Evolutionary conservation across 2,329 filamentous ascomycete species (phyloP).

Genomic region (Aspergillus brunneoviolaceus): DNA sequence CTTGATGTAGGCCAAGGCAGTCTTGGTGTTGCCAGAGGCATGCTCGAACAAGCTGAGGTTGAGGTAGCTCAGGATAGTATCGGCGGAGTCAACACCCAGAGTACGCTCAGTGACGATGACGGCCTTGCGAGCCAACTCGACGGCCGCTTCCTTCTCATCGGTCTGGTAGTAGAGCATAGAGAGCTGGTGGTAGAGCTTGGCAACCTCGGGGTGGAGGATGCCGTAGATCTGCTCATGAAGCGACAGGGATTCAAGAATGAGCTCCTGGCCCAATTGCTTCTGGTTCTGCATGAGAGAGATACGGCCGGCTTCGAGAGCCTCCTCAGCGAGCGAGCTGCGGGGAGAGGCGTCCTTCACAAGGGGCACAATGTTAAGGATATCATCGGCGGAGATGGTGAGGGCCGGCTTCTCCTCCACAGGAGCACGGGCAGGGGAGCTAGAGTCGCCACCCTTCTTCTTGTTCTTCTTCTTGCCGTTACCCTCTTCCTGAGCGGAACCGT

Average conservation of each 20-base stretch:
- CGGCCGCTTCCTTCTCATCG: slow-evolving; percentile 94
- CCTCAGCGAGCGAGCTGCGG: slow-evolving; percentile 86
- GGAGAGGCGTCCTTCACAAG: slow-evolving; percentile 92
- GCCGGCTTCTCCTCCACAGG: slow-evolving; percentile 47
- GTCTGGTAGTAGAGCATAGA: slow-evolving; percentile 96
- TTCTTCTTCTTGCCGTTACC: slow-evolving; percentile 55
- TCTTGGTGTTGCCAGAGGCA: slow-evolving; percentile 83
- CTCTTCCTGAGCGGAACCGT: slow-evolving; percentile 37
- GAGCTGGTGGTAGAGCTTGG: slow-evolving; percentile 88
- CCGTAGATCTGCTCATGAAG: slow-evolving; percentile 98
- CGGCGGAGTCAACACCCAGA: slow-evolving; percentile 85
- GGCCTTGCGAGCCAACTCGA: slow-evolving; percentile 93
- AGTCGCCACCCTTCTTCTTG: slow-evolving; percentile 57
- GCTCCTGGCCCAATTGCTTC: slow-evolving; percentile 91
- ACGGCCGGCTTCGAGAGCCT: slow-evolving; percentile 90
- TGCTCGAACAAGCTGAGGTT: slow-evolving; percentile 95
- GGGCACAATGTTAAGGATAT: slow-evolving; percentile 90
- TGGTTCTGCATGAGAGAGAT: slow-evolving; percentile 96
- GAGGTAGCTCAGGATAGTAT: slow-evolving; percentile 92
- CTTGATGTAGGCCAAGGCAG: slow-evolving; percentile 82
- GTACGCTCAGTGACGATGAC: slow-evolving; percentile 95
- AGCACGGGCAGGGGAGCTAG: slow-evolving; percentile 47
- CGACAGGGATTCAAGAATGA: slow-evolving; percentile 92
- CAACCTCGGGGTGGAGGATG: slow-evolving; percentile 93
- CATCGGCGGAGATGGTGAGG: slow-evolving; percentile 74